Evolutionary conservation across 768 basidiomycete genomes (phyloP).

Genomic region (Podaxis pistillaris): DNA sequence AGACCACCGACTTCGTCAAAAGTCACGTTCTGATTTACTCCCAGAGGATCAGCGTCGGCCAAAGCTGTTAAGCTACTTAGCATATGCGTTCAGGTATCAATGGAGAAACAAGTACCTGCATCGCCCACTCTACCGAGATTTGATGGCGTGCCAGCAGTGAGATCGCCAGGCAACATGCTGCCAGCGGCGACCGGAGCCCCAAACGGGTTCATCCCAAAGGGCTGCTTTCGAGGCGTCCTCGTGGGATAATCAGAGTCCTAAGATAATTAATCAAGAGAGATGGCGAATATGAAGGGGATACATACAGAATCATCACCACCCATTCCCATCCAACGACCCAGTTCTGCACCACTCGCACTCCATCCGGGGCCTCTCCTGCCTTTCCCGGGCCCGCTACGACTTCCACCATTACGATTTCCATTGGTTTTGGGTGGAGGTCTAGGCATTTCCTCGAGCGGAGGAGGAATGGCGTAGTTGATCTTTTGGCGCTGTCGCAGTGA

Average conservation of each 20-base stretch:
- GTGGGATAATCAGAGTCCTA: conserved; percentile 74
- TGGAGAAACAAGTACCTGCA: conserved; percentile 44
- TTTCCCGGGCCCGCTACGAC: conserved; percentile 30
- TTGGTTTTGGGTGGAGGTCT: conserved; percentile 40
- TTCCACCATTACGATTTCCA: conserved; percentile 32
- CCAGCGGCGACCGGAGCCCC: conserved; percentile 49
- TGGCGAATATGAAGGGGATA: conserved; percentile 3
- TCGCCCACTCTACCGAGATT: conserved; percentile 86
- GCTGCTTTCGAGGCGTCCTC: conserved; percentile 63
- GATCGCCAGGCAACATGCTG: conserved; percentile 61
- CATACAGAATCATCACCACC: conserved; percentile 67
- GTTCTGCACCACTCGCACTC: conserved; percentile 77
- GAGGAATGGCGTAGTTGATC: conserved; percentile 82
- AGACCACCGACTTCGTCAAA: conserved; percentile 97
- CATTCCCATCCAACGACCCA: conserved; percentile 77
- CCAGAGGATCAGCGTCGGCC: conserved; percentile 94
- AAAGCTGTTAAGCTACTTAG: conserved; percentile 48
- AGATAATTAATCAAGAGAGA: neutral
- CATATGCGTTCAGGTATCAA: conserved; percentile 18
- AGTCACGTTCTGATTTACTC: conserved; percentile 89
- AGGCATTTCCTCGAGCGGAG: conserved; percentile 70
- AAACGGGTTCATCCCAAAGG: conserved; percentile 53
- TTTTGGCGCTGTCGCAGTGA: conserved; percentile 60
- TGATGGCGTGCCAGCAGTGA: conserved; percentile 76
- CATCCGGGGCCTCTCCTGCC: conserved; percentile 57